Evolutionary conservation across 2,329 filamentous ascomycete species (phyloP).

Genomic region (Cytospora schulzeri): DNA sequence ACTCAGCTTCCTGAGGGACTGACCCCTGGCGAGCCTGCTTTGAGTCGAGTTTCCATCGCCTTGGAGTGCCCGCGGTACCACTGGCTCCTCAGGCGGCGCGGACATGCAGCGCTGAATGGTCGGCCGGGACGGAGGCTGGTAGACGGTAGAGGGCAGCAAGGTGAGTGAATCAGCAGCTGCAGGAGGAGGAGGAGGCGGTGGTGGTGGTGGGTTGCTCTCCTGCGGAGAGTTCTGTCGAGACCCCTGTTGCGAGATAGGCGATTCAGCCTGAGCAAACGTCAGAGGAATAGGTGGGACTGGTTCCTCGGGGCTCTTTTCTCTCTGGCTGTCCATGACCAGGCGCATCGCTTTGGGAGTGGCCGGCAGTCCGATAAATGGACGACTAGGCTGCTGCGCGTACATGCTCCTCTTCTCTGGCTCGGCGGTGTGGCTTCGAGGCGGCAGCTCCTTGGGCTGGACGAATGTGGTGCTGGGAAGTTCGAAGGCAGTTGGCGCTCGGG

Average conservation of each 20-base stretch:
- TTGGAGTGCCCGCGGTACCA: conserved; percentile 37
- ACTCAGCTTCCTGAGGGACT: conserved; percentile 42
- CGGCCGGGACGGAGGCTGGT: conserved; percentile 55
- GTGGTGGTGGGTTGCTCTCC: conserved; percentile 31
- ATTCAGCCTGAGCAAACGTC: conserved; percentile 47
- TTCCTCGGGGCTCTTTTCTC: conserved; percentile 39
- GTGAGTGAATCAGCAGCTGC: conserved; percentile 38
- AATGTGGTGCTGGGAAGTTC: conserved; percentile 49
- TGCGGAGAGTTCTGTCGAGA: conserved; percentile 42
- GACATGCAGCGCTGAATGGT: conserved; percentile 64
- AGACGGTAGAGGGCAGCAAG: conserved; percentile 61
- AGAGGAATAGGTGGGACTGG: conserved; percentile 60
- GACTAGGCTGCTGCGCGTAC: conserved; percentile 44
- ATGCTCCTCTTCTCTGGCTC: conserved; percentile 61
- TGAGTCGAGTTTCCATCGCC: conserved; percentile 27
- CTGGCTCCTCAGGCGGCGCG: conserved; percentile 54
- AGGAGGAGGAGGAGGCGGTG: too few relatives aligned
- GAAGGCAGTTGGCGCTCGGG: conserved; percentile 37
- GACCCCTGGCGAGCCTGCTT: conserved; percentile 33
- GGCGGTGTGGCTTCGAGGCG: conserved; percentile 65
- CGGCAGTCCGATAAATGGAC: conserved; percentile 72
- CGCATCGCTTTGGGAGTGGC: conserved; percentile 91
- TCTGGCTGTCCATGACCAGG: conserved; percentile 64
- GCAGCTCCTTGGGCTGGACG: conserved; percentile 46
- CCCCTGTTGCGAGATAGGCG: conserved; percentile 37